A percentile compares a stretch with the other conserved stretches of the same genome.
Conservation (phyloP, 1,284 basidiomycete species). For the Fomitopsis pinicola region DNA sequence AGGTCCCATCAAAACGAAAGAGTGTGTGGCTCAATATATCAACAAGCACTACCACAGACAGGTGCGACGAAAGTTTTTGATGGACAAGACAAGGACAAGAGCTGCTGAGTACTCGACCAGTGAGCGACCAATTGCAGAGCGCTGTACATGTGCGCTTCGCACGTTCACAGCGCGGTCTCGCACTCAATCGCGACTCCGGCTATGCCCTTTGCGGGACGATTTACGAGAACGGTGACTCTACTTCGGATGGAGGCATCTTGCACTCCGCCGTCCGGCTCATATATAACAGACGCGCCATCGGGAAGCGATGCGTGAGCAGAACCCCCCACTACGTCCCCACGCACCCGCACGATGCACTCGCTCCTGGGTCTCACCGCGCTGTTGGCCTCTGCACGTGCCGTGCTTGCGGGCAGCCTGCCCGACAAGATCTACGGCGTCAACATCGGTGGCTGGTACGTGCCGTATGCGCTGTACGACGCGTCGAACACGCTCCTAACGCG, state of each 20-base stretch:
- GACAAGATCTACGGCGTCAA: constrained; percentile 65
- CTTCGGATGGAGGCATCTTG: neutral
- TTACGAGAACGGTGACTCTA: neutral
- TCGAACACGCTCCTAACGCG: neutral
- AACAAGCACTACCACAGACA: neutral
- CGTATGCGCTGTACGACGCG: neutral
- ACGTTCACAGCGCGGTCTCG: neutral
- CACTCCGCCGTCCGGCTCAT: neutral
- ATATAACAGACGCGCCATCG: neutral
- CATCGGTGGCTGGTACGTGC: constrained; percentile 51
- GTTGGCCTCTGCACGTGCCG: constrained; percentile 5
- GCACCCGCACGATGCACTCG: constrained; percentile 5
- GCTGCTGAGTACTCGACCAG: no score
- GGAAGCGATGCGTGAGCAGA: neutral
- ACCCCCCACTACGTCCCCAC: neutral
- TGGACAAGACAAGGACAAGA: neutral
- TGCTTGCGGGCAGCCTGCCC: constrained; percentile 22
- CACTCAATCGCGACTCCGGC: neutral
- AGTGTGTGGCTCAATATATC: neutral
- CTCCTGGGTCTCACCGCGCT: constrained; percentile 6
- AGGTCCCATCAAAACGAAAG: neutral
- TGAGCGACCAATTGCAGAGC: neutral
- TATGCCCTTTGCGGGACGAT: neutral
- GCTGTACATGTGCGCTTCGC: neutral
- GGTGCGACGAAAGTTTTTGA: neutral